Percentiles rank a stretch among this genome's conserved stretches.
Evolutionary conservation across 257 asterid genomes (phyloP).

Genomic region (Anisodus acutangulus): DNA sequence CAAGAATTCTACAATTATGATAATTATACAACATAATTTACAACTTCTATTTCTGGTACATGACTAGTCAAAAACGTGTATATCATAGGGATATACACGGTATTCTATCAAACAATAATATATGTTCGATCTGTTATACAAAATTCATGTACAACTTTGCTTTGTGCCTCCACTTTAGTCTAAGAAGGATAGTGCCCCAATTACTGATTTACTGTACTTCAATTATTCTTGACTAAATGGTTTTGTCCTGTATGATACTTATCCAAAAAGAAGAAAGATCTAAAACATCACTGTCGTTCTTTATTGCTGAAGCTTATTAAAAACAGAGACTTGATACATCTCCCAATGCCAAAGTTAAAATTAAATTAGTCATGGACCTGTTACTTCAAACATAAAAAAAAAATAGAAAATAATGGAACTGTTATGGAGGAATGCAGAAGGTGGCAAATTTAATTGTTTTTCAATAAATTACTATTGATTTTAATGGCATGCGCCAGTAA

Average conservation of each 20-base stretch:
- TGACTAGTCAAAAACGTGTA: too few species aligned
- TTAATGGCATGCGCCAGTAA: neutral
- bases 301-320: neutral
- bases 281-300: neutral
- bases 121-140: neutral
- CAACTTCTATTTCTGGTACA: too few species aligned
- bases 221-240: neutral
- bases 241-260: conserved; percentile 18
- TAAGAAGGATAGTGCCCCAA: neutral
- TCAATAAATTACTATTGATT: neutral
- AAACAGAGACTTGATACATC: neutral
- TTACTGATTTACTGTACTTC: neutral
- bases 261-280: neutral
- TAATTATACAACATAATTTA: too few species aligned
- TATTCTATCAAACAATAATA: neutral
- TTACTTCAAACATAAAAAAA: neutral
- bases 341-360: neutral
- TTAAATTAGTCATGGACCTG: conserved; percentile 20
- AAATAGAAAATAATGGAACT: neutral
- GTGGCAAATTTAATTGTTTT: neutral
- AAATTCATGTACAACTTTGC: neutral
- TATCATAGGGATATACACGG: too few species aligned
- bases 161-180: neutral
- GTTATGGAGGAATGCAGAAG: neutral
- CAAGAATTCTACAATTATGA: too few species aligned